Percentiles rank a stretch among this genome's conserved stretches.
Evolutionary conservation across 805 yeast species (phyloP).

Genomic region (Metschnikowia shivogae): DNA sequence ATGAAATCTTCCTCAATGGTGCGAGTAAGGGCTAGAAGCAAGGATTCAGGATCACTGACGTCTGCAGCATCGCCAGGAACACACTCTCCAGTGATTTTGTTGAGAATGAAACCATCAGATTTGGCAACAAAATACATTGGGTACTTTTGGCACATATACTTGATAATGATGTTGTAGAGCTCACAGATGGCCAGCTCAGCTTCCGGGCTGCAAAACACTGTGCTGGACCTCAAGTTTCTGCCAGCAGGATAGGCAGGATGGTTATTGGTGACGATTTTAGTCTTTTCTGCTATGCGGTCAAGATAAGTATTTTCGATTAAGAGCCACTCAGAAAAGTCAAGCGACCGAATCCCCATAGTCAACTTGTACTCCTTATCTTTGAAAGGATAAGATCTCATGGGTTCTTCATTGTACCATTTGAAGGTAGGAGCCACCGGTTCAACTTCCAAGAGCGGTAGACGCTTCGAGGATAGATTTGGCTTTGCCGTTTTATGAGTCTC

Average conservation of each 20-base stretch:
- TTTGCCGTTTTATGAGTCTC: background rate
- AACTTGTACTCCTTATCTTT: constrained; percentile 49
- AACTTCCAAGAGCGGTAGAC: constrained; percentile 5
- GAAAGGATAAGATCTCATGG: constrained; percentile 42
- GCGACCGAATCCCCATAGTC: constrained; percentile 19
- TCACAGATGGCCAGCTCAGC: constrained; percentile 34
- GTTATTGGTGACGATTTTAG: constrained; percentile 25
- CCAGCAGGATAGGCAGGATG: constrained; percentile 31
- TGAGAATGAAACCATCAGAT: constrained; percentile 19
- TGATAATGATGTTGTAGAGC: constrained; percentile 28
- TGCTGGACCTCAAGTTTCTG: constrained; percentile 25
- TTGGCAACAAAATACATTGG: constrained; percentile 31
- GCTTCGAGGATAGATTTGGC: too few relatives aligned
- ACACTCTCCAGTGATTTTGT: constrained; percentile 24
- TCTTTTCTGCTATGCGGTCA: constrained; percentile 24
- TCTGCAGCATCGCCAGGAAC: constrained; percentile 19
- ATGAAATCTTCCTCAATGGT: constrained; percentile 42
- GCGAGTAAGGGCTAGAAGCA: constrained; percentile 23
- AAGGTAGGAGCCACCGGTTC: constrained; percentile 11
- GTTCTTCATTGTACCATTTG: constrained; percentile 14
- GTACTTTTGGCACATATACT: constrained; percentile 35
- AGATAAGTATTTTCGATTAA: constrained; percentile 35
- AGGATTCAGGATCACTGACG: constrained; percentile 10
- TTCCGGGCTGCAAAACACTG: constrained; percentile 32
- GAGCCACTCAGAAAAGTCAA: constrained; percentile 39